phyloP scores from a whole-genome alignment of 129 eudicot species.

The Sambucus nigra region DNA sequence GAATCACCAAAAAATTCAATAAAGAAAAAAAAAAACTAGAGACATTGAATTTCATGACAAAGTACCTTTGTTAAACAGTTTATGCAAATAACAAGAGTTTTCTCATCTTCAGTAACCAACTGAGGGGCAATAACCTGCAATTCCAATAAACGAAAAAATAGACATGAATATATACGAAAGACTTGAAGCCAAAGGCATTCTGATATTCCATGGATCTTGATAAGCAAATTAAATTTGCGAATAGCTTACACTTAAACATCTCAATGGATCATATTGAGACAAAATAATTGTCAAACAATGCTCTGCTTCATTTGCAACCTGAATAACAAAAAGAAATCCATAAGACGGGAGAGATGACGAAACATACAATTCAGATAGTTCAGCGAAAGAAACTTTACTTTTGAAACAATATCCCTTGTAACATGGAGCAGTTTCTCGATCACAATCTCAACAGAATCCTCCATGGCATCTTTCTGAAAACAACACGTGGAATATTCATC shows the following conservation, averaged over 20 bases:
- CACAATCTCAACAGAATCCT: constrained; percentile 89
- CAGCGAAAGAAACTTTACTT: constrained; percentile 36
- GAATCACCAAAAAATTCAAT: neutral
- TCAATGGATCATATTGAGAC: constrained; percentile 82
- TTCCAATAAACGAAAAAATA: constrained; percentile 6
- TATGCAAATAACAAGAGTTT: constrained; percentile 81
- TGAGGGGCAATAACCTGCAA: constrained; percentile 82
- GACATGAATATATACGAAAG: neutral
- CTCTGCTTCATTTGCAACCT: constrained; percentile 92
- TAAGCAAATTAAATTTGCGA: too few relatives aligned
- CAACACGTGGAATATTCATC: neutral
- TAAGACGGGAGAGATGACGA: constrained; percentile 11
- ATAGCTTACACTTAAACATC: constrained; percentile 77
- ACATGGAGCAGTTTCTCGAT: constrained; percentile 78
- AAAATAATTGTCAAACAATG: constrained; percentile 66
- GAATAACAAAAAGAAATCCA: constrained; percentile 9
- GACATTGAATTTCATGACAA: constrained; percentile 8
- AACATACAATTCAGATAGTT: neutral
- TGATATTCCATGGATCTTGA: neutral
- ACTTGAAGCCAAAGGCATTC: neutral
- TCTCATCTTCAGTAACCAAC: constrained; percentile 85
- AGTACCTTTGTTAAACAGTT: constrained; percentile 92
- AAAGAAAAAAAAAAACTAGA: too few relatives aligned
- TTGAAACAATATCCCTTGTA: constrained; percentile 58
- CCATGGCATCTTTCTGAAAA: constrained; percentile 77